These are phyloP conservation scores for Hemisphaericaspora subhashii DNA, from an alignment of 1,139 yeast species.

Conservation along the genomic window DNA sequence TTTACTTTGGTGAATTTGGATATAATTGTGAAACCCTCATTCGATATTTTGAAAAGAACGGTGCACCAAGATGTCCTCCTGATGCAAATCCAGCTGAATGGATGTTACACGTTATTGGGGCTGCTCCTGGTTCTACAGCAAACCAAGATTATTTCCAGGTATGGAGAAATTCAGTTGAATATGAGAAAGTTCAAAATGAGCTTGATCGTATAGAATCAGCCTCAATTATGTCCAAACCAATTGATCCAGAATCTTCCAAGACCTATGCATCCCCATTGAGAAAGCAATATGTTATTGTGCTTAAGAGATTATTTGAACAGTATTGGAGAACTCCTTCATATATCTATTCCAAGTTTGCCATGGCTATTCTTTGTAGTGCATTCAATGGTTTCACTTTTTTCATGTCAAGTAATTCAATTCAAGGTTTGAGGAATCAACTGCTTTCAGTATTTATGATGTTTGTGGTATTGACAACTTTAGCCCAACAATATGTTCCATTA, in stretches of 20 bases:
- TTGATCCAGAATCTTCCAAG: constrained; percentile 19
- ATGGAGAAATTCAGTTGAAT: constrained; percentile 34
- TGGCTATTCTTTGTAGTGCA: constrained; percentile 39
- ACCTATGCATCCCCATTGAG: constrained; percentile 23
- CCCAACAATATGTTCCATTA: constrained; percentile 49
- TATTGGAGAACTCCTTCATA: constrained; percentile 48
- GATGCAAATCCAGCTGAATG: constrained; percentile 58
- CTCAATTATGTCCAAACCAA: background rate
- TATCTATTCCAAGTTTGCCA: constrained; percentile 39
- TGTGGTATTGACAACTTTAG: constrained; percentile 47
- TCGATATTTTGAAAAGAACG: constrained; percentile 57
- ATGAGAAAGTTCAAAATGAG: constrained; percentile 21
- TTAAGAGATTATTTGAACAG: constrained; percentile 29
- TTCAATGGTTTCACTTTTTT: constrained; percentile 49
- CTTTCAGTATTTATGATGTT: constrained; percentile 57
- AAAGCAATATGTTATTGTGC: constrained; percentile 23
- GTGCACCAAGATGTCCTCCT: constrained; percentile 44
- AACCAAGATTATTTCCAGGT: constrained; percentile 34
- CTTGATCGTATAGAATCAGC: constrained; percentile 16
- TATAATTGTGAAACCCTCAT: constrained; percentile 48
- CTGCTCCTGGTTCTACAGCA: constrained; percentile 38
- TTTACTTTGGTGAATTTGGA: constrained; percentile 68
- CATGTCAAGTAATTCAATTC: constrained; percentile 28
- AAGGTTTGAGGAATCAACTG: constrained; percentile 51
- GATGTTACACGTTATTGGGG: constrained; percentile 54